A percentile compares a stretch with the other conserved stretches of the same genome.
phyloP scores from a whole-genome alignment of 2,329 filamentous ascomycete genomes.

The Neonectria hederae region DNA sequence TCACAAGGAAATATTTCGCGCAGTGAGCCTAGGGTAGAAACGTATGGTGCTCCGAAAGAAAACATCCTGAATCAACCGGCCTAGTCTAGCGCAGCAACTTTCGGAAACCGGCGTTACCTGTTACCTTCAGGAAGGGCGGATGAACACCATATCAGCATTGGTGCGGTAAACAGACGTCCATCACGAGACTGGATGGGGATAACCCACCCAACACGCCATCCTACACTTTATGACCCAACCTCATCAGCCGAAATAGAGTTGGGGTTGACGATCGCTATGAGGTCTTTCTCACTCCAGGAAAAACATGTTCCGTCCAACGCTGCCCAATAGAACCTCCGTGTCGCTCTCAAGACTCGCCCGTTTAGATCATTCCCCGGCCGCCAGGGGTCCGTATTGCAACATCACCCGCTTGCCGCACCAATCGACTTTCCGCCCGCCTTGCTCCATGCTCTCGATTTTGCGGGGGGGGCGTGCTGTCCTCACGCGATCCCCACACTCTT shows the following conservation, averaged over 20 bases:
- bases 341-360: background rate
- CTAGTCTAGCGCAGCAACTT: too few relatives aligned
- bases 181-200: background rate
- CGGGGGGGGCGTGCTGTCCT: conserved; percentile 9
- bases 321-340: conserved; percentile 8
- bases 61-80: background rate
- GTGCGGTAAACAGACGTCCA: background rate
- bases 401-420: conserved; percentile 15
- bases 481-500: background rate
- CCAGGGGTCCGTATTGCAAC: background rate
- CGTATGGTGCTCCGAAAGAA: background rate
- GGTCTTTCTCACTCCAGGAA: background rate
- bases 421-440: conserved; percentile 12
- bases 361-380: background rate
- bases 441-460: conserved; percentile 5
- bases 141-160: background rate
- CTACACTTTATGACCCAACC: background rate
- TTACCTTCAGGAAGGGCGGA: background rate
- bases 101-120: too few relatives aligned
- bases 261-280: background rate
- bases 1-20: background rate
- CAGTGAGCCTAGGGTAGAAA: background rate
- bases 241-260: background rate
- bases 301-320: conserved; percentile 3
- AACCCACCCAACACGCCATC: conserved; percentile 6